Base-by-base conservation (phyloP, 345 rosid species). In the Eutrema yunnanense region DNA sequence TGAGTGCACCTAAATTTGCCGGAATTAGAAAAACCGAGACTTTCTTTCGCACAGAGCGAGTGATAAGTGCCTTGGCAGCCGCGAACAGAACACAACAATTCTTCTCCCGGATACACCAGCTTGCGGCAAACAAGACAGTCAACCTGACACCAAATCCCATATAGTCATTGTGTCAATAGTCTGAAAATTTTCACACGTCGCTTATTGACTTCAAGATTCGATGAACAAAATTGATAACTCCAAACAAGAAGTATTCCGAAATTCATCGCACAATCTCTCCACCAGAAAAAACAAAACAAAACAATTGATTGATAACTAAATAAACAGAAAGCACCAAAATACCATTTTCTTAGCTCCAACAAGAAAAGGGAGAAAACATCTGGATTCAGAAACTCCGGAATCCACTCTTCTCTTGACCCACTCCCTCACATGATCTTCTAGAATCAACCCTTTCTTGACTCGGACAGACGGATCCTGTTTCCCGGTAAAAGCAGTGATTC, bases 1-100 rank as follows among this genome's bases (percentile, higher is more conserved):
- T 89, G 98, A 38, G 96, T 93, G 67, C 98, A 94, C 83, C 74
- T 90, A 67, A 94, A 94, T 46, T 84, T 91, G 59, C 60, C 78
- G 2, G 50, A 58, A 32, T 75, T 86, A 3, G 82, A 69, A 71
- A 82, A 51, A 12, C 82, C 79, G 48, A 81, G 69, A 36, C 57
- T 74, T 75, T 80, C 81, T 80, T 81, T 81, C 1, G 44, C 92
- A 67, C 98, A 94, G 52, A 1, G 12, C 9, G 57, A 34, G 75
- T 94, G 98, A 83, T 86, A 94, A 73, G 67, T 75, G 53, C 88
- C 88, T 66, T 76, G 65, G 69, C 98, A 94, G 43, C 81, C 82
- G 13, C 78, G 86, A 73, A 91, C 93, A 6, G 86, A 65, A 81
- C 98, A 94, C 29, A 26, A 11, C 30, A 86, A 30, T 76, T 84